Conservation (phyloP, 148 eudicot species). For the Fallopia convolvulus region DNA sequence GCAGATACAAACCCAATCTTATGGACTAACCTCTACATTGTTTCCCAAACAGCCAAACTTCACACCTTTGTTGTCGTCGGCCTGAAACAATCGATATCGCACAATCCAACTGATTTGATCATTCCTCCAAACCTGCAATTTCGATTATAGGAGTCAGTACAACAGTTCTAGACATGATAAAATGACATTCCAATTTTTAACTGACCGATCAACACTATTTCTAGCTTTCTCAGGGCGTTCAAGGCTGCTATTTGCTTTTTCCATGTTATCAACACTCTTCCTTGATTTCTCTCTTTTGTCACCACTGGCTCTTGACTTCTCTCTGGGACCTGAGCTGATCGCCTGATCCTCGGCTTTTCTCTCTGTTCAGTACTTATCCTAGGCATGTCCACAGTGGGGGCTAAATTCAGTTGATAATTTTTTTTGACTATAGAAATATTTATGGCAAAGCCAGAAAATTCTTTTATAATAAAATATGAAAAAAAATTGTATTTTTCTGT, state of each 20-base stretch:
- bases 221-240: slow-evolving; percentile 75
- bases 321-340: slow-evolving; percentile 50
- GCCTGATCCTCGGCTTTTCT: slow-evolving; percentile 61
- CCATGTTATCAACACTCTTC: slow-evolving; percentile 43
- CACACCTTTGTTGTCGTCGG: slow-evolving; percentile 40
- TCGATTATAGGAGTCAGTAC: slow-evolving; percentile 19
- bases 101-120: slow-evolving; percentile 62
- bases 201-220: slow-evolving; percentile 86
- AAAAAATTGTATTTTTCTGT: too few species aligned
- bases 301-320: slow-evolving; percentile 61
- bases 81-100: slow-evolving; percentile 83
- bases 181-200: background rate
- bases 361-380: slow-evolving; percentile 42
- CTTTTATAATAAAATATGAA: too few species aligned
- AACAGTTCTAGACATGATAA: background rate
- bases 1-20: too few species aligned
- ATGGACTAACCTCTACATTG: too few species aligned
- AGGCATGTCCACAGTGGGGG: too few species aligned
- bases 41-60: background rate
- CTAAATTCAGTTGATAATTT: too few species aligned
- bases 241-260: slow-evolving; percentile 26
- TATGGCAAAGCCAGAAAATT: too few species aligned
- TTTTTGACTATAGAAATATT: too few species aligned
- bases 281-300: slow-evolving; percentile 64
- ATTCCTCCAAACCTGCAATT: slow-evolving; percentile 72